Evolutionary conservation across 441 rosid species (phyloP), one percentile per base, ranked within the genome.

Genomic region (Sinapis alba): DNA sequence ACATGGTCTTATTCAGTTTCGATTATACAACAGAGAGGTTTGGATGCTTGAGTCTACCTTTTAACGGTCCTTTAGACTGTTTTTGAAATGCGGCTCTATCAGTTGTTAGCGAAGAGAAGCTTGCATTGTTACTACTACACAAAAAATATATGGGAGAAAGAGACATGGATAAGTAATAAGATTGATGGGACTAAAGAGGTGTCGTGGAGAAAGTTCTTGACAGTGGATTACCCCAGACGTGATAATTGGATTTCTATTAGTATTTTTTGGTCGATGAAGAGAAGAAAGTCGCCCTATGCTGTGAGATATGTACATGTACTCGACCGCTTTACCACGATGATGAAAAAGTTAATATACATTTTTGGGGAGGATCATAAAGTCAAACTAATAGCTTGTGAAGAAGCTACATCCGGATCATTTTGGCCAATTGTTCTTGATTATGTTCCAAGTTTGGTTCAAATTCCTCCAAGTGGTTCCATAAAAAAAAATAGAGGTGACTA

Each of bases 1-100:
- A 27, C 36, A 3, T 59, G 41, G 4, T 62, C 16, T 34, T 62
- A 34, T 10, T 62, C 6, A 34, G 50, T 36, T 62, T 65, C 15
- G 68, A 64, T 23, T 64, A 23, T n/a, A 23, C 68, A 64, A 41
- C 21, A 43, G 69, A 64, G 68, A 63, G 27, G 26, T 63, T 41
- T 36, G 19, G 3, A 13, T 18, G 47, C 38, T 5, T 21, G 50
- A 7, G 66, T 34, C 47, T 62, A 19, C 66, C 65, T 10, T 61
- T 5, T 18, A 19, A 18, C 2, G 2, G 2, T 34, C 15, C 57
- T 18, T 19, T 8, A 53, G 4, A 2, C 9, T 15, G 1, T 62
- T 1, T 34, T 34, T 5, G 2, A 12, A 7, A 13, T 34, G 24
- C 1, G 57, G 21, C 30, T 38, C 53, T 63, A 13, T 63, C 30